Conservation (phyloP, 2,329 filamentous ascomycete species). For the Sarocladium oryzae region DNA sequence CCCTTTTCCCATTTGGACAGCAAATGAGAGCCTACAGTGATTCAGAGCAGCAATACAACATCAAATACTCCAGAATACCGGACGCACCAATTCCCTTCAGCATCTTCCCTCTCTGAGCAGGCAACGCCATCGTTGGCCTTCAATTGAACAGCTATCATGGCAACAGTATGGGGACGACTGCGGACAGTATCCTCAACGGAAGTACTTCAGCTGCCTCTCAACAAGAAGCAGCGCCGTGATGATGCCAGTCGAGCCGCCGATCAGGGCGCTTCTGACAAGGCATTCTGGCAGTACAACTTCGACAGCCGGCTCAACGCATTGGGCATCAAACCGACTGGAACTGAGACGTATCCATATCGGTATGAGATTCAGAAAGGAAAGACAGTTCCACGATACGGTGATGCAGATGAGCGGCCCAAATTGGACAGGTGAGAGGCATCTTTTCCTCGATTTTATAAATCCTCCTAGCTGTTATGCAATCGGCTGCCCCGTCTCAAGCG, state of each 20-base stretch:
- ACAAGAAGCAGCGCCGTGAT: not conserved
- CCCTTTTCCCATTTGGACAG: too few species aligned
- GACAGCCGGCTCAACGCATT: conserved; percentile 9
- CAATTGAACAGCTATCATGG: not conserved
- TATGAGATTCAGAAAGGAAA: conserved; percentile 10
- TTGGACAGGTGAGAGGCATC: not conserved
- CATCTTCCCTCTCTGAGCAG: too few species aligned
- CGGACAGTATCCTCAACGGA: not conserved
- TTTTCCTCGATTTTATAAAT: not conserved
- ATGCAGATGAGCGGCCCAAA: not conserved
- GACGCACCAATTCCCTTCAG: too few species aligned
- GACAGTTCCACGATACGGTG: conserved; percentile 9
- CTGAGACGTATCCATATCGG: not conserved
- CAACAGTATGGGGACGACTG: conserved; percentile 4
- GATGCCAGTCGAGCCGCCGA: not conserved
- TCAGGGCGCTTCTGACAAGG: conserved; percentile 3
- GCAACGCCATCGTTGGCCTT: too few species aligned
- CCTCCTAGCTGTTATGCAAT: too few species aligned
- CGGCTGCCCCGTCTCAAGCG: not conserved
- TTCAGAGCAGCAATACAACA: too few species aligned
- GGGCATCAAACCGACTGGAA: not conserved
- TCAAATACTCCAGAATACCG: too few species aligned
- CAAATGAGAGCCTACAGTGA: too few species aligned
- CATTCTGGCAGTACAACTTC: conserved; percentile 11
- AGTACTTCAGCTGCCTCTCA: not conserved